A percentile compares a stretch with the other conserved stretches of the same genome.
These are phyloP conservation scores for Apiospora aurea DNA, from an alignment of 2,329 filamentous ascomycete genomes.

Conservation along the genomic window DNA sequence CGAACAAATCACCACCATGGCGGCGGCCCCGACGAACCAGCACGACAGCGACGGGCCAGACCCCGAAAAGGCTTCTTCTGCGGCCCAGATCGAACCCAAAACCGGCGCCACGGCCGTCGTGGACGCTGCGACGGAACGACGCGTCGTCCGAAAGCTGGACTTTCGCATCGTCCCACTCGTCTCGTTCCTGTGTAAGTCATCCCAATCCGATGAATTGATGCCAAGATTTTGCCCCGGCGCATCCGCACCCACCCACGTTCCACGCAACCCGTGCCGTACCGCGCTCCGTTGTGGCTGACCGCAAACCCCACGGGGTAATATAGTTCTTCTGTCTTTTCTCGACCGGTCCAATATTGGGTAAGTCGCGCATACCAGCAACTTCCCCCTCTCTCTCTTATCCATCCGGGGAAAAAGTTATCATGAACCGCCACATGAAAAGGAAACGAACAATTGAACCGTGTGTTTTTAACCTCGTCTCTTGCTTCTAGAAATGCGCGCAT, in stretches of 20 bases:
- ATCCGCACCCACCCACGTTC: neutral
- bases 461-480: neutral
- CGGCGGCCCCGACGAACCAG: conserved; percentile 4
- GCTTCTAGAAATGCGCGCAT: conserved; percentile 10
- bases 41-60: neutral
- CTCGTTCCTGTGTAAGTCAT: conserved; percentile 40
- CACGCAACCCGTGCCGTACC: neutral
- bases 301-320: neutral
- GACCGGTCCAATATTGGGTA: conserved; percentile 51
- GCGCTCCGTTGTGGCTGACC: neutral
- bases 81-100: neutral
- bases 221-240: neutral
- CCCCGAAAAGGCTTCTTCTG: neutral
- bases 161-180: conserved; percentile 41
- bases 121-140: conserved; percentile 38
- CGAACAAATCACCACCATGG: too few relatives aligned
- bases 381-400: conserved; percentile 39
- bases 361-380: conserved; percentile 41
- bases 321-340: conserved; percentile 40
- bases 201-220: neutral
- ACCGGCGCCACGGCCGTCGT: neutral
- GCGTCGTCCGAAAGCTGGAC: conserved; percentile 46
- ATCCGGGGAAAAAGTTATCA: neutral
- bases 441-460: neutral
- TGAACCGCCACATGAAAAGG: neutral